Conservation (phyloP, 1,284 basidiomycete genomes). For the Sporisorium iseilematis-ciliati region DNA sequence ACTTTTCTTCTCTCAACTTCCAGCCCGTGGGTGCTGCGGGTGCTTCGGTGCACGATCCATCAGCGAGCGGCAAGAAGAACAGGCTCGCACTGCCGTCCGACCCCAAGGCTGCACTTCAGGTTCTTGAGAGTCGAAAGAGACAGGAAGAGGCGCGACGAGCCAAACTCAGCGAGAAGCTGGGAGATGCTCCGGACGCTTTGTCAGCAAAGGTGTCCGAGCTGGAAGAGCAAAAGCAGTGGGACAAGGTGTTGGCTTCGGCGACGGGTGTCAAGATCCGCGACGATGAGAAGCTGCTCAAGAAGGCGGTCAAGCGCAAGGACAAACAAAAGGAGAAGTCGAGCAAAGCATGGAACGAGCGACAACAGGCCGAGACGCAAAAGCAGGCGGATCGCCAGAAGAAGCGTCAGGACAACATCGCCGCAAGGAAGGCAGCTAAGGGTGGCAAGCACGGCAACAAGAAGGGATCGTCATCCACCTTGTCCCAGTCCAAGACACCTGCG, state of each 20-base stretch:
- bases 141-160: constrained; percentile 50
- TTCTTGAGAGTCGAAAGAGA: constrained; percentile 62
- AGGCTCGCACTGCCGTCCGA: constrained; percentile 62
- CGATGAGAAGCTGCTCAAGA: constrained; percentile 65
- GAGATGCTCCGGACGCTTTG: constrained; percentile 45
- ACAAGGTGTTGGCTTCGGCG: constrained; percentile 62
- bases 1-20: constrained; percentile 58
- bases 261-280: constrained; percentile 67
- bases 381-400: constrained; percentile 64
- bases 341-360: constrained; percentile 63
- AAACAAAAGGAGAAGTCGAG: constrained; percentile 64
- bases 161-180: constrained; percentile 45
- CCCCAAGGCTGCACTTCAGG: constrained; percentile 65
- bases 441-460: constrained; percentile 45
- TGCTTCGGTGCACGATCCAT: constrained; percentile 23
- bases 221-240: constrained; percentile 62
- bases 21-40: constrained; percentile 37
- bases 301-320: constrained; percentile 64
- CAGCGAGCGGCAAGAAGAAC: constrained; percentile 51
- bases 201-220: constrained; percentile 45
- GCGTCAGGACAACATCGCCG: constrained; percentile 63
- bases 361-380: constrained; percentile 51
- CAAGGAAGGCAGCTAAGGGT: constrained; percentile 54
- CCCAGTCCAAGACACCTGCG: constrained; percentile 36
- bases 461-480: constrained; percentile 29